A percentile compares a stretch with the other conserved stretches of the same genome.
These are phyloP conservation scores for Colletotrichum ledebouriae DNA, from an alignment of 2,329 filamentous ascomycete species.

Conservation along the genomic window DNA sequence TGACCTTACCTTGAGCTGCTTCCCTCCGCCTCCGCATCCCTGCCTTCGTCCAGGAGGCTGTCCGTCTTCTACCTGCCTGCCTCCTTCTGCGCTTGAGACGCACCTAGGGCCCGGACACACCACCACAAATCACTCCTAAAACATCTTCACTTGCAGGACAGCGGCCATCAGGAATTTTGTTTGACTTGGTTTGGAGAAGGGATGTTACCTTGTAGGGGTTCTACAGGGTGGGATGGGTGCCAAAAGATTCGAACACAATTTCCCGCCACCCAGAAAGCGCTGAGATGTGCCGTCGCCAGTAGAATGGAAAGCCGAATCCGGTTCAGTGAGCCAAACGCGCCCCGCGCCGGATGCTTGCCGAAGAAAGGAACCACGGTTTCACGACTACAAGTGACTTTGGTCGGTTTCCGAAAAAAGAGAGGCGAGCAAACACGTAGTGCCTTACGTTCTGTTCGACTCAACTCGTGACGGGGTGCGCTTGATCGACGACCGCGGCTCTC, in stretches of 20 bases:
- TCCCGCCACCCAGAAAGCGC: constrained; percentile 38
- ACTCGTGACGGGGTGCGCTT: constrained; percentile 1
- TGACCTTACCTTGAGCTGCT: too few relatives aligned
- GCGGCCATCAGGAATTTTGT: constrained; percentile 35
- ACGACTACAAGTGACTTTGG: constrained; percentile 1
- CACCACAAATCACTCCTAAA: neutral
- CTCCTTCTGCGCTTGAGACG: too few relatives aligned
- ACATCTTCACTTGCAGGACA: constrained; percentile 1
- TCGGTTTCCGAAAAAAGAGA: constrained; percentile 7
- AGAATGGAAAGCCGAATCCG: neutral
- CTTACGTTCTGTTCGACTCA: neutral
- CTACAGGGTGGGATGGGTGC: constrained; percentile 2
- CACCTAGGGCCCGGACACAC: neutral
- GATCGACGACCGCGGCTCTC: neutral
- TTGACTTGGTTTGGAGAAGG: constrained; percentile 26
- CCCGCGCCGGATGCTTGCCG: constrained; percentile 24
- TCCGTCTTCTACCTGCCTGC: too few relatives aligned
- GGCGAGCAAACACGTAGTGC: neutral
- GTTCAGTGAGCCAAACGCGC: constrained; percentile 23
- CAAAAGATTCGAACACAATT: constrained; percentile 34
- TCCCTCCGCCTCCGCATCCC: neutral
- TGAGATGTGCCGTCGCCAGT: constrained; percentile 2
- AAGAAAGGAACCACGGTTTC: constrained; percentile 23
- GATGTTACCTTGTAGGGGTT: constrained; percentile 23
- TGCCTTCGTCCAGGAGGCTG: neutral